Evolutionary conservation across 768 basidiomycete genomes (phyloP).

Genomic region (Artomyces pyxidatus): DNA sequence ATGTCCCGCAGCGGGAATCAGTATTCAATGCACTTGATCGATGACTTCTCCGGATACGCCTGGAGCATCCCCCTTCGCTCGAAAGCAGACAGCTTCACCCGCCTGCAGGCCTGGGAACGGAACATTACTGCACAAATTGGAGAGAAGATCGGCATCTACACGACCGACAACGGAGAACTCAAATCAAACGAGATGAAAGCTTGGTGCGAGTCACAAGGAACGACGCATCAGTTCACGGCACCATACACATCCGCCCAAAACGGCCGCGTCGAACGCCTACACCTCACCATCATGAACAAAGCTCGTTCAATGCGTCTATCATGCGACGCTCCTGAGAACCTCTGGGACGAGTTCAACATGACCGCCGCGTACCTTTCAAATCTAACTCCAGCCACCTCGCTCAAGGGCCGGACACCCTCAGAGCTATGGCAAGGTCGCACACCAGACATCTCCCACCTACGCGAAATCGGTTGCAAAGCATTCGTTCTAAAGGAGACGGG

Average conservation of each 20-base stretch:
- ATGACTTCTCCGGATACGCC: neutral
- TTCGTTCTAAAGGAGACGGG: neutral
- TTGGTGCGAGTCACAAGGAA: neutral
- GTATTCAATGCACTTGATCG: neutral
- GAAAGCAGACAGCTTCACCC: neutral
- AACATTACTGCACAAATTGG: neutral
- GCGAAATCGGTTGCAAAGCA: neutral
- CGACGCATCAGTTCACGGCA: neutral
- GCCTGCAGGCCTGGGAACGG: neutral
- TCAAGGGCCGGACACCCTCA: neutral
- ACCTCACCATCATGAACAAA: neutral
- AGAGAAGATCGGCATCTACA: neutral
- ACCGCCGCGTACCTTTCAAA: neutral
- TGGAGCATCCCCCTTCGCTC: neutral
- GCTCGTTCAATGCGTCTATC: neutral
- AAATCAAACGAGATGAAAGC: neutral
- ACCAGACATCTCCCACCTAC: neutral
- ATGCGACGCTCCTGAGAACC: neutral
- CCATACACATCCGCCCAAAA: neutral
- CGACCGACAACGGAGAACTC: neutral
- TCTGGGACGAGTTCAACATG: neutral
- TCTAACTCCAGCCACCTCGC: slow-evolving; percentile 12
- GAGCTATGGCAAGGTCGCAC: neutral
- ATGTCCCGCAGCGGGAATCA: neutral
- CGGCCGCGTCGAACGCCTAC: neutral